phyloP scores from a whole-genome alignment of 495 filamentous ascomycete genomes.

The Talaromyces liani region DNA sequence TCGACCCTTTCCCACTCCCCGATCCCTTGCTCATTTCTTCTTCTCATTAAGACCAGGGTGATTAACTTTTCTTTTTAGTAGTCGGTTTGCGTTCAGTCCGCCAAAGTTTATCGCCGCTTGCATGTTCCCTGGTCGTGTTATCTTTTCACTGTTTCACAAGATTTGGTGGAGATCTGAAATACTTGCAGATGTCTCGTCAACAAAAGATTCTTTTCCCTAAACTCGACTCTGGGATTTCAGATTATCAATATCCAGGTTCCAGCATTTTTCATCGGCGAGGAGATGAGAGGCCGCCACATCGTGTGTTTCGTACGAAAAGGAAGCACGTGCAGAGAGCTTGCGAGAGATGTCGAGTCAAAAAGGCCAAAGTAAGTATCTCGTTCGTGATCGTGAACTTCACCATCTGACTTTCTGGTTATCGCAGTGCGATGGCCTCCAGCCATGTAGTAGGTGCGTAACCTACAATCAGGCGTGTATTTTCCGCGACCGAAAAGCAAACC shows the following conservation, averaged over 20 bases:
- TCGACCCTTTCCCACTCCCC: not conserved
- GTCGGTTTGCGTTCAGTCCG: not conserved
- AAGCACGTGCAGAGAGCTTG: slow-evolving; percentile 44
- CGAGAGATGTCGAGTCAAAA: slow-evolving; percentile 42
- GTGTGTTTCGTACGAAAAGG: slow-evolving; percentile 42
- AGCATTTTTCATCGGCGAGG: slow-evolving; percentile 19
- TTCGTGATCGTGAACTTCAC: too few species aligned
- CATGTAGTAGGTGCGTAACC: slow-evolving; percentile 40
- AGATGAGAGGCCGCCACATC: slow-evolving; percentile 36
- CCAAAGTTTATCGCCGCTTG: not conserved
- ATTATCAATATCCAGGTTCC: slow-evolving; percentile 25
- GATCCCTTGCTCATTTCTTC: not conserved
- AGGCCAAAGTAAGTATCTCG: slow-evolving; percentile 27
- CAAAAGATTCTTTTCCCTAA: slow-evolving; percentile 25
- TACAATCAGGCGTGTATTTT: slow-evolving; percentile 43
- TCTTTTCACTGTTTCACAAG: slow-evolving; percentile 1
- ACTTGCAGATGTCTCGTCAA: slow-evolving; percentile 31
- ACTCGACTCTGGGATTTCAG: not conserved
- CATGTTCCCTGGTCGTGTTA: not conserved
- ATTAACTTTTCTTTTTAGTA: not conserved
- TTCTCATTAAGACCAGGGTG: not conserved
- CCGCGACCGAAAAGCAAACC: slow-evolving; percentile 39
- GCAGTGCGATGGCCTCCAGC: slow-evolving; percentile 43
- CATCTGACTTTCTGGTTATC: not conserved
- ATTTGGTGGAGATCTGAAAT: not conserved